Evolutionary conservation across 495 filamentous ascomycete genomes (phyloP).

Genomic region (Alectoria sarmentosa): DNA sequence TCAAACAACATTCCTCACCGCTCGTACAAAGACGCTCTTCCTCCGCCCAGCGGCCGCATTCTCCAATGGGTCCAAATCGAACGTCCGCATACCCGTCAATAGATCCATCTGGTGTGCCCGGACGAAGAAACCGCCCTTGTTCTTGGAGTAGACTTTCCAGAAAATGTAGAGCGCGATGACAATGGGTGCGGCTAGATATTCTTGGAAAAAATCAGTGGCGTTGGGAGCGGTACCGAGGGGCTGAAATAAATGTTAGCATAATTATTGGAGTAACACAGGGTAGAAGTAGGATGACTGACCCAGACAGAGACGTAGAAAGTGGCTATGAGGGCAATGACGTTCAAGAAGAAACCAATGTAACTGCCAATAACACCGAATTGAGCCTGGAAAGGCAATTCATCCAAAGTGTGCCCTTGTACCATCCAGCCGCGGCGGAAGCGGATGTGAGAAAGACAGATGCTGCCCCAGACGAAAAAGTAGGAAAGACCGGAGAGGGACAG

Average conservation of each 20-base stretch:
- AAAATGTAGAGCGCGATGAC: constrained; percentile 41
- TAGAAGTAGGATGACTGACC: constrained; percentile 29
- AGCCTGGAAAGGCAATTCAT: constrained; percentile 66
- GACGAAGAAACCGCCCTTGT: constrained; percentile 20
- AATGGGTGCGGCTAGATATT: constrained; percentile 53
- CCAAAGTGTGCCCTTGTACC: constrained; percentile 48
- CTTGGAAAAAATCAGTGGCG: constrained; percentile 53
- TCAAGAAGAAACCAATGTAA: constrained; percentile 55
- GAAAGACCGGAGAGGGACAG: constrained; percentile 59
- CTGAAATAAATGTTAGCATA: constrained; percentile 37
- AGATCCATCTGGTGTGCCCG: constrained; percentile 24
- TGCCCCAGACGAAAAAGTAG: constrained; percentile 64
- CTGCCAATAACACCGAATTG: constrained; percentile 60
- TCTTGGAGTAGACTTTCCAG: constrained; percentile 31
- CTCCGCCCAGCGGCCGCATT: constrained; percentile 6
- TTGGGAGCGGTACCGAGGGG: constrained; percentile 28
- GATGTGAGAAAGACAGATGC: constrained; percentile 66
- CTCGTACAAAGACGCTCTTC: constrained; percentile 11
- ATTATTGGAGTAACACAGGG: neutral
- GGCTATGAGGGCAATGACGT: constrained; percentile 56
- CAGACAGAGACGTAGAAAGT: constrained; percentile 44
- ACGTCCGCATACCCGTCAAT: constrained; percentile 22
- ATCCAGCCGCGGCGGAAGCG: constrained; percentile 59
- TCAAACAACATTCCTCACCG: constrained; percentile 12
- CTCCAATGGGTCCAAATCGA: constrained; percentile 24